Conservation (phyloP, 345 rosid species). For the Citrus sinensis region DVS_A1.0 CM039164.1:17395001-17395500, state of each 20-base stretch:
- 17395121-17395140: neutral
- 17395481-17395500: neutral
- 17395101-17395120: neutral
- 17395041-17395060: too few species aligned
- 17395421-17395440: slow-evolving; percentile 97
- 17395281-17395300: slow-evolving; percentile 96
- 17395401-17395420: slow-evolving; percentile 94
- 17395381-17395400: slow-evolving; percentile 99
- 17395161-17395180: neutral
- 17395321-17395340: slow-evolving; percentile 94
- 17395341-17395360: slow-evolving; percentile 99
- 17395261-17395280: slow-evolving; percentile 98
- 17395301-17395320: slow-evolving; percentile 85
- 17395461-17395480: neutral
- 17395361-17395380: slow-evolving; percentile 95
- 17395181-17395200: neutral
- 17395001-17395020: neutral
- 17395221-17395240: slow-evolving; percentile 90
- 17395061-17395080: neutral
- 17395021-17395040: too few species aligned
- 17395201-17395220: slow-evolving; percentile 54
- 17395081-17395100: neutral
- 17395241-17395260: slow-evolving; percentile 85
- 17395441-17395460: slow-evolving; percentile 2
- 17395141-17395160: neutral